Base-by-base conservation (phyloP, 805 yeast species). In the Candida krabiensis region DNA sequence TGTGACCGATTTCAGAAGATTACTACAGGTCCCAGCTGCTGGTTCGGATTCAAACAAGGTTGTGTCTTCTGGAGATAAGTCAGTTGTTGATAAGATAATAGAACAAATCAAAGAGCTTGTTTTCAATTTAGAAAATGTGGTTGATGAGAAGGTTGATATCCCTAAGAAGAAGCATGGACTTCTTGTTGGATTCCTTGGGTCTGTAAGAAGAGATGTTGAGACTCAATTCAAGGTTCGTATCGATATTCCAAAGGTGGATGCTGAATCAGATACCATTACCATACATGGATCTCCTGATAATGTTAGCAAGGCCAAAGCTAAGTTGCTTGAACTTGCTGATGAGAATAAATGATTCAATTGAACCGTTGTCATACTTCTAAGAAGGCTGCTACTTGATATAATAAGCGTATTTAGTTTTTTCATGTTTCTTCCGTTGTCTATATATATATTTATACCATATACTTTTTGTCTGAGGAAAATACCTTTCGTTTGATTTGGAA, bases 131-230 rank as follows among this genome's bases (percentile, higher is more conserved):
- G 88, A 87, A 59, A 78, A 77, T 37, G 64, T 80, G 33, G 66
- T 73, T 34, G 64, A 69, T 27, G 82, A 71, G 47, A 72, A 68
- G 26, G 51, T 73, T 40, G 79, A 70, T 12, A 70, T 91, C 52
- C 78, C 93, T 28, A 78, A 79, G 57, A 83, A 79, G 42, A 83
- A 82, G 56, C 91, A 86, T 53, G 77, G 87, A 52, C 71, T 79
- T 8, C 56, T 91, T 35, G 78, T 91, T 60, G 98, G 98, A 27
- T 80, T 88, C 26, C 79, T 80, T 41, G 97, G 98, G 30, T 55
- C 78, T 9, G 73, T 75, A 41, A 86, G 91, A 64, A 83, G 83
- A 50, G 69, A 76, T 9, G 61, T 88, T 46, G 91, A 88, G 66
- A 68, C 75, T 12, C 86, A 83, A 53, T 86, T 73, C 60, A 68